Evolutionary conservation across 257 asterid genomes (phyloP).

Genomic region (Jaltomata sinuosa): DNA sequence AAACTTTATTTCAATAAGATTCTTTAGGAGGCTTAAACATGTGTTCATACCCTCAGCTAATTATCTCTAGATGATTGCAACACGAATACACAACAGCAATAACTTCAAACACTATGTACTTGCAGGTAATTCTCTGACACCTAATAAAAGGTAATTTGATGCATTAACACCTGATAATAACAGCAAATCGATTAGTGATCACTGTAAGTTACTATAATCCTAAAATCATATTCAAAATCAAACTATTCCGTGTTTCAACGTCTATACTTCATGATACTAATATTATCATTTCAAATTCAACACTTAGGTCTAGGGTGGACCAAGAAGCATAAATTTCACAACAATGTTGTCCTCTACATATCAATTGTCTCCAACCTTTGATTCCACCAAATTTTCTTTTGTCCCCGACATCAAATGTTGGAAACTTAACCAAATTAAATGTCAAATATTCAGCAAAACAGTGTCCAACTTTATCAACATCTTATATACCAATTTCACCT

Average conservation of each 20-base stretch:
- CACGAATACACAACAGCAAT: background rate
- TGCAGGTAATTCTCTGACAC: background rate
- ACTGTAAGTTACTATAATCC: background rate
- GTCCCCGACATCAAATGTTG: background rate
- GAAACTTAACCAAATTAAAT: background rate
- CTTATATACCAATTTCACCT: background rate
- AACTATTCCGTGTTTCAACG: background rate
- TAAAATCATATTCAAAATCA: background rate
- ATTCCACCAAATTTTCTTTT: background rate
- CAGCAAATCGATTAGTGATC: background rate
- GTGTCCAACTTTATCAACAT: background rate
- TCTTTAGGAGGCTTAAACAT: background rate
- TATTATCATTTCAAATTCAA: background rate
- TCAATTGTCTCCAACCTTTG: background rate
- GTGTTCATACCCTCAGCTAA: background rate
- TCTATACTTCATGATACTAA: background rate
- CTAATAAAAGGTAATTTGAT: background rate
- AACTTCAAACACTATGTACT: background rate
- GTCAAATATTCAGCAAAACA: background rate
- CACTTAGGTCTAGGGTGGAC: background rate
- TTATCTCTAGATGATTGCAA: background rate
- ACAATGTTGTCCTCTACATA: background rate
- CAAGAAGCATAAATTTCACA: background rate
- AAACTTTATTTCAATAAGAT: background rate
- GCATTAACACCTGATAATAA: background rate